A percentile compares a stretch with the other conserved stretches of the same genome.
Conservation (phyloP, 129 eudicot species). For the Deinandra increscens region DNA sequence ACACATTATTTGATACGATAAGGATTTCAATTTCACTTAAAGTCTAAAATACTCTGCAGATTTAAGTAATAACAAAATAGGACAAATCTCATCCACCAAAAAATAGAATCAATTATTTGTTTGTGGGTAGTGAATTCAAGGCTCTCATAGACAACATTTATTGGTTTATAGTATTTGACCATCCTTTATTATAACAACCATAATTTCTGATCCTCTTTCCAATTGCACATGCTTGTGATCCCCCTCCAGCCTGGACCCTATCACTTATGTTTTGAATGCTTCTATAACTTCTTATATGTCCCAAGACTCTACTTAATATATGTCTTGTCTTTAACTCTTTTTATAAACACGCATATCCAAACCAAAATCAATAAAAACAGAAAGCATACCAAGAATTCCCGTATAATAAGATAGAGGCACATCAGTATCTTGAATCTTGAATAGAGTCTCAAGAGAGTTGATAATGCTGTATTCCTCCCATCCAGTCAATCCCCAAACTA, state of each 20-base stretch:
- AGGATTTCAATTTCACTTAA: not conserved
- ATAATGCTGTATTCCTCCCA: constrained; percentile 73
- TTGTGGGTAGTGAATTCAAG: no score
- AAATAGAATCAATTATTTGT: no score
- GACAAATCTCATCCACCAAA: no score
- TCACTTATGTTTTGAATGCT: not conserved
- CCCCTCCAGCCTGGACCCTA: not conserved
- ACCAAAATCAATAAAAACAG: not conserved
- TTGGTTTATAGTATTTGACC: constrained; percentile 2
- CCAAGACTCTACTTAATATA: not conserved
- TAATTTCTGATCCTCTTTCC: constrained; percentile 12
- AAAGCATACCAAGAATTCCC: constrained; percentile 63
- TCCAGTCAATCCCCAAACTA: constrained; percentile 60
- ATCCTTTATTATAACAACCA: not conserved
- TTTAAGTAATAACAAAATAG: no score
- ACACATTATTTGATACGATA: not conserved
- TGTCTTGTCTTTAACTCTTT: not conserved
- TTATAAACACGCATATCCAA: not conserved
- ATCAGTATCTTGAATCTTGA: constrained; percentile 57
- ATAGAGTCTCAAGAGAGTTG: constrained; percentile 24
- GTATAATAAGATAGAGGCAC: constrained; percentile 81
- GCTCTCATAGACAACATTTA: not conserved
- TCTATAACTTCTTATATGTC: constrained; percentile 7
- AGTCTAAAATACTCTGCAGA: no score
- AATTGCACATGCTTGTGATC: not conserved